These are phyloP conservation scores for Zygosaccharomyces rouxii DNA, from an alignment of 805 yeast species.

Conservation along the genomic window DNA sequence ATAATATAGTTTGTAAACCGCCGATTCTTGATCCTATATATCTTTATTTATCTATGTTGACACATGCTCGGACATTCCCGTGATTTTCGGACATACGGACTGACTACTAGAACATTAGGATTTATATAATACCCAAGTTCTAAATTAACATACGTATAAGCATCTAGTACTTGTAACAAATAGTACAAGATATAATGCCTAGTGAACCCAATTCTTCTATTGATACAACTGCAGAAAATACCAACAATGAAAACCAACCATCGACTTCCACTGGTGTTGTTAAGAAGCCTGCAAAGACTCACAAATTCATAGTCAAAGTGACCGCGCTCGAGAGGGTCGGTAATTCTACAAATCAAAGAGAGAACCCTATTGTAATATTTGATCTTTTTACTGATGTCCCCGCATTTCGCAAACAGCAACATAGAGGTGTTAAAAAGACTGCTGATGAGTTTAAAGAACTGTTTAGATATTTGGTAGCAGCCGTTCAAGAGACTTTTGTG, in stretches of 20 bases:
- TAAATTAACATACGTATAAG: background rate
- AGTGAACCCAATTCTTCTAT: background rate
- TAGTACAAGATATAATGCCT: background rate
- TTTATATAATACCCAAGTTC: background rate
- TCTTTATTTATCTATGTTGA: background rate
- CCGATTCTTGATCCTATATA: no score
- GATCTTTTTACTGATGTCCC: conserved; percentile 69
- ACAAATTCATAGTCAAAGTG: conserved; percentile 51
- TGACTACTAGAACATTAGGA: background rate
- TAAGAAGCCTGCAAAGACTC: conserved; percentile 19
- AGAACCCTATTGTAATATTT: conserved; percentile 75
- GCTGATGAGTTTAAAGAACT: conserved; percentile 71
- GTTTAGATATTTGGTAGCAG: conserved; percentile 70
- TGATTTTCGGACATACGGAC: background rate
- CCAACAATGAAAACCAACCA: background rate
- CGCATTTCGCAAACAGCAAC: conserved; percentile 63
- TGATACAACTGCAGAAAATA: background rate
- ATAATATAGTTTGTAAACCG: no score
- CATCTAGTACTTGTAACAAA: background rate
- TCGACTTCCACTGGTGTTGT: background rate
- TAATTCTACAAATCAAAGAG: conserved; percentile 47
- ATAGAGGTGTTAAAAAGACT: conserved; percentile 75
- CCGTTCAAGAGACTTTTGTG: conserved; percentile 88
- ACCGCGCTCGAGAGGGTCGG: conserved; percentile 67
- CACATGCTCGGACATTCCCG: background rate